Percentiles rank a stretch among this genome's conserved stretches.
Evolutionary conservation across 495 filamentous ascomycete genomes (phyloP).

Genomic region (Xanthoparmelia taractica): DNA sequence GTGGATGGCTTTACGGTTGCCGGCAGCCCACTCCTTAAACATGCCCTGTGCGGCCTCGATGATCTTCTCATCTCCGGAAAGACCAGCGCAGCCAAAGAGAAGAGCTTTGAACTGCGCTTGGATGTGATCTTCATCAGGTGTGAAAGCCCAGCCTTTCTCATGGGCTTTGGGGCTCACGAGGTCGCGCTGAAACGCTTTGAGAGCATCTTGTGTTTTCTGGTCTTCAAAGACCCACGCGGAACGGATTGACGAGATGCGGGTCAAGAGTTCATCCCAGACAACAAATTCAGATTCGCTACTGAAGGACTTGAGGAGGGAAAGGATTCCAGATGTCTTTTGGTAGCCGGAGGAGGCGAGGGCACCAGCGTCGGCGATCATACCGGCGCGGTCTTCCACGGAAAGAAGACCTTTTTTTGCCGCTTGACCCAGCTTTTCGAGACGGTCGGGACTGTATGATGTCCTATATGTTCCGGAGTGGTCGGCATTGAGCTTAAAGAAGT

Average conservation of each 20-base stretch:
- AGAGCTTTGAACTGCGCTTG: constrained; percentile 74
- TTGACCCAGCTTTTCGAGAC: constrained; percentile 55
- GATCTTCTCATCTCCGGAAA: constrained; percentile 51
- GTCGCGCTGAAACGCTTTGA: constrained; percentile 73
- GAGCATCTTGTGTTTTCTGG: constrained; percentile 57
- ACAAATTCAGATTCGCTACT: constrained; percentile 78
- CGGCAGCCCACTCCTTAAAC: constrained; percentile 54
- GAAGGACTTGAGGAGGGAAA: constrained; percentile 80
- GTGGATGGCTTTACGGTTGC: constrained; percentile 54
- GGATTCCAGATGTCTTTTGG: constrained; percentile 81
- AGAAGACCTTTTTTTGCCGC: constrained; percentile 81
- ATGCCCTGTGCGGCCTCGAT: constrained; percentile 54
- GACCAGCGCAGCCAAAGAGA: constrained; percentile 55
- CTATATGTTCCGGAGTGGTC: constrained; percentile 60
- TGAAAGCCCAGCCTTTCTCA: constrained; percentile 80
- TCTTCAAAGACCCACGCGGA: constrained; percentile 87
- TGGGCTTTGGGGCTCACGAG: constrained; percentile 72
- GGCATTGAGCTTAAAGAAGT: constrained; percentile 64
- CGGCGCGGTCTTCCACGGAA: constrained; percentile 85
- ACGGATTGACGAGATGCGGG: constrained; percentile 65
- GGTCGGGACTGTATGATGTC: constrained; percentile 54
- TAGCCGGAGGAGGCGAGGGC: constrained; percentile 85
- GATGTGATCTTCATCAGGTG: constrained; percentile 74
- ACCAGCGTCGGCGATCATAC: constrained; percentile 93
- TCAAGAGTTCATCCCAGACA: constrained; percentile 87